Evolutionary conservation across 2,329 filamentous ascomycete genomes (phyloP), one percentile per base, ranked within the genome.

Genomic region (Tolypocladium endophyticum): DNA sequence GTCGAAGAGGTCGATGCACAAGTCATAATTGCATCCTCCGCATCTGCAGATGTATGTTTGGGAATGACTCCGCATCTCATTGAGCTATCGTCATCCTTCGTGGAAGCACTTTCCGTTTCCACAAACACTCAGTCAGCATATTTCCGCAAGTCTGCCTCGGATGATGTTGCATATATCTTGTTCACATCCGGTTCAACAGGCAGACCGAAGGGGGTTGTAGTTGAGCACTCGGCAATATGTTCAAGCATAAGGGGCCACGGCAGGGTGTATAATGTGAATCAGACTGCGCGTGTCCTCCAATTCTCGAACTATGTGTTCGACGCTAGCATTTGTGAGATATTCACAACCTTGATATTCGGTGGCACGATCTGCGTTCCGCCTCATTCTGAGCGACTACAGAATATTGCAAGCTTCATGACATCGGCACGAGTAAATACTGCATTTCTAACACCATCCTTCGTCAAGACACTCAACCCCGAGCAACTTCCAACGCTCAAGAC

Each of bases 161-260:
- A 25, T 14, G 43, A 65, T 8, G 59, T 59, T 23, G 64, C 62
- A 1, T 69, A 68, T 50, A 58, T 68, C 1, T 45, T 69, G 0
- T 68, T 69, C 25, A 69, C 67, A 0, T 68, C 66, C 2, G 67
- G 67, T 7, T 63, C 61, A 7, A 69, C 67, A 0, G 67, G 67
- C 14, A 62, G 52, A 4, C 65, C 67, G 1, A 69, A 69, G 39
- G 67, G 67, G 5, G 58, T 68, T 1, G 56, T 66, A 2, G 61
- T 67, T 30, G 64, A 65, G 28, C 67, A 69, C 47, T 60, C 56
- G 12, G 62, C 62, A 1, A 39, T 61, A 18, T 52, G 56, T 56
- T 12, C 55, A 35, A 35, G 38, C 57, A 28, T 38, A 9, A 47
- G n/a, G 14, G 41, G 55, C 35, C 53, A 56, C 55, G 18, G 60